Base-by-base conservation (phyloP, 2,329 filamentous ascomycete species). In the Exophiala xenobiotica region DNA sequence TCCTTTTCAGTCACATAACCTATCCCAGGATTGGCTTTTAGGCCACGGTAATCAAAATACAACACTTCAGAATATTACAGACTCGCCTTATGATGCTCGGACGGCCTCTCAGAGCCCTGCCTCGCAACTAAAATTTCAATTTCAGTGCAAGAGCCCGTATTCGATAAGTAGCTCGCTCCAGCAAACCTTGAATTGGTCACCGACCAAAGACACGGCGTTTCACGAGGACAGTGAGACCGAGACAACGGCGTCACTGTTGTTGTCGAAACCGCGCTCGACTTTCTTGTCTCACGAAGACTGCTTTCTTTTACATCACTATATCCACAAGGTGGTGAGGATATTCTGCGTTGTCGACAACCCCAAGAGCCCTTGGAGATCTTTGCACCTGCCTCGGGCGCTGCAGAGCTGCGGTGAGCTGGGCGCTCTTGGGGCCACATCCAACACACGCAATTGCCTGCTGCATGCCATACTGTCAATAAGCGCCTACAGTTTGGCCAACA, bases 331-430 rank as follows among this genome's bases (percentile, higher is more conserved):
- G 20, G 31, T 47, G 19, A 27, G 22, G 22, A 12, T 47, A 14
- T 39, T 47, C 16, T 39, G 20, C 14, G n/a, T 47, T 11, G 19
- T 47, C 18, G 31, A 38, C 22, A 47, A 38, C 9, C 12, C 44
- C 11, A 39, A 47, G 14, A 39, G 44, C 7, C 44, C 44, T 12
- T 47, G 44, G 44, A 47, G 35, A 22, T 22, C 44, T 18, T 38
- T 47, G 14, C 44, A 47, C 33, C 33, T 47, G n/a, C 44, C 44
- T 14, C 44, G 44, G 33, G 44, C 44, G 3, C 23, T 47, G 19
- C 44, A 47, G 22, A 29, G 44, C 16, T 26, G 31, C 14, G 44
- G 31, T 4, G 44, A 47, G 26, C 33, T 39, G 11, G 23, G 22
- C 3, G 22, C 24, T 14, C 24, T 47, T 9, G 44, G 44, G 11